Conservation (phyloP, 2,329 filamentous ascomycete species). For the Coleophoma cylindrospora region DNA sequence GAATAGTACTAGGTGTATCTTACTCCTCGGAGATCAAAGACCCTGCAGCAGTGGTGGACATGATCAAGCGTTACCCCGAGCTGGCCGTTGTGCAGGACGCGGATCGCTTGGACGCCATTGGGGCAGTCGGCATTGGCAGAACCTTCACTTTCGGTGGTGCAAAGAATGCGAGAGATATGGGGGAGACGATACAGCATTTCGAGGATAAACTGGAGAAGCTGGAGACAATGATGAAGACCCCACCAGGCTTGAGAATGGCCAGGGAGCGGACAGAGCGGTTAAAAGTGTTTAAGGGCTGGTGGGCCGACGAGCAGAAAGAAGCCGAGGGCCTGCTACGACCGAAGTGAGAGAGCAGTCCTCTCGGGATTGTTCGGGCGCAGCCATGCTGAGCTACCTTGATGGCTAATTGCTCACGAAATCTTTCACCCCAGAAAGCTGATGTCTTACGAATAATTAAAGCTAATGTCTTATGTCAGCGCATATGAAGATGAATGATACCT, state of each 20-base stretch:
- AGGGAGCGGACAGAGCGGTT: constrained; percentile 48
- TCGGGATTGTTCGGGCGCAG: too few species aligned
- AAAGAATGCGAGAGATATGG: constrained; percentile 49
- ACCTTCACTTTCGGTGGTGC: constrained; percentile 75
- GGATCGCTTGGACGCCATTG: constrained; percentile 88
- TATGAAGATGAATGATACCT: too few species aligned
- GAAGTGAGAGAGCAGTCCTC: constrained; percentile 6
- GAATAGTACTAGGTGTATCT: constrained; percentile 72
- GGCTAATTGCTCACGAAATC: background rate
- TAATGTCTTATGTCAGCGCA: background rate
- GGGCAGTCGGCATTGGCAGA: constrained; percentile 77
- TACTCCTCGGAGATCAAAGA: constrained; percentile 72
- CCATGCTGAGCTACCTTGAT: constrained; percentile 1
- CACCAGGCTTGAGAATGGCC: constrained; percentile 47
- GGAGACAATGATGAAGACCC: constrained; percentile 58
- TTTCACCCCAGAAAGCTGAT: background rate
- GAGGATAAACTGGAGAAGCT: constrained; percentile 70
- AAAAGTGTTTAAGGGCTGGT: constrained; percentile 50
- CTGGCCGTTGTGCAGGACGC: constrained; percentile 88
- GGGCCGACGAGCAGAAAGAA: constrained; percentile 42
- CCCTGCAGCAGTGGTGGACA: constrained; percentile 48
- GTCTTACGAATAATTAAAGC: background rate
- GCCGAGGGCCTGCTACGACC: constrained; percentile 19
- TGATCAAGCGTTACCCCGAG: constrained; percentile 65
- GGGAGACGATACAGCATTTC: constrained; percentile 68